These are phyloP conservation scores for Paraglomus brasilianum DNA, from an alignment of 192 early-diverging fungal species.

Conservation along the genomic window DNA sequence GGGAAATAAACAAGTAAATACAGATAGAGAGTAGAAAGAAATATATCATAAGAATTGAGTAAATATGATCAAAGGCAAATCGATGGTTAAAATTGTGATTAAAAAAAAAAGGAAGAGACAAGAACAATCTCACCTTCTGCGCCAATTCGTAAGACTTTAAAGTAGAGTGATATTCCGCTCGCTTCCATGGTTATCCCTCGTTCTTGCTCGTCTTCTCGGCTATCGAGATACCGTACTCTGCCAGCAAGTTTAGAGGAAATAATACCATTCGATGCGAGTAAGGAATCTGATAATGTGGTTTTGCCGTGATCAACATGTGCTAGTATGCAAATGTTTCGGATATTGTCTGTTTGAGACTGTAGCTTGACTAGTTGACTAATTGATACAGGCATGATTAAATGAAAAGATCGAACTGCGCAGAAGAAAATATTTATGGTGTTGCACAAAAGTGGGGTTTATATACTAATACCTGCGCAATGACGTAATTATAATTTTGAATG, in stretches of 20 bases:
- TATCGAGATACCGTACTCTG: conserved; percentile 94
- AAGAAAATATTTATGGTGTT: too few relatives aligned
- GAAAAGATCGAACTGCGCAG: not conserved
- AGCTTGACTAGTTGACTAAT: conserved; percentile 64
- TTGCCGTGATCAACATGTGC: conserved; percentile 99
- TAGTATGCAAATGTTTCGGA: conserved; percentile 97
- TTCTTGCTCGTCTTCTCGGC: conserved; percentile 95
- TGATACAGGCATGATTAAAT: conserved; percentile 59
- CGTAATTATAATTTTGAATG: too few relatives aligned
- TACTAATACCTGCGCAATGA: too few relatives aligned
- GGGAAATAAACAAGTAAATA: not conserved
- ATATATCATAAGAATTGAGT: not conserved
- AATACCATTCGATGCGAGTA: conserved; percentile 98
- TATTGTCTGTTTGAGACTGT: conserved; percentile 65
- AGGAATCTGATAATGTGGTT: conserved; percentile 93
- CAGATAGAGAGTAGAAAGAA: not conserved
- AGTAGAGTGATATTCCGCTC: conserved; percentile 92
- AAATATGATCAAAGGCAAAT: not conserved
- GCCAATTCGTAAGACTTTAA: conserved; percentile 60
- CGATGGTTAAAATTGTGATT: not conserved
- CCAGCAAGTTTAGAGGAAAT: conserved; percentile 94
- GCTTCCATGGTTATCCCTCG: conserved; percentile 99
- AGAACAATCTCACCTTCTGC: conserved; percentile 32
- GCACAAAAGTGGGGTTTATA: too few relatives aligned
- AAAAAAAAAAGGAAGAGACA: conserved; percentile 30